Evolutionary conservation across 1,139 yeast genomes (phyloP), one percentile per base, ranked within the genome.

Genomic region (Yamadazyma buinensis): DNA sequence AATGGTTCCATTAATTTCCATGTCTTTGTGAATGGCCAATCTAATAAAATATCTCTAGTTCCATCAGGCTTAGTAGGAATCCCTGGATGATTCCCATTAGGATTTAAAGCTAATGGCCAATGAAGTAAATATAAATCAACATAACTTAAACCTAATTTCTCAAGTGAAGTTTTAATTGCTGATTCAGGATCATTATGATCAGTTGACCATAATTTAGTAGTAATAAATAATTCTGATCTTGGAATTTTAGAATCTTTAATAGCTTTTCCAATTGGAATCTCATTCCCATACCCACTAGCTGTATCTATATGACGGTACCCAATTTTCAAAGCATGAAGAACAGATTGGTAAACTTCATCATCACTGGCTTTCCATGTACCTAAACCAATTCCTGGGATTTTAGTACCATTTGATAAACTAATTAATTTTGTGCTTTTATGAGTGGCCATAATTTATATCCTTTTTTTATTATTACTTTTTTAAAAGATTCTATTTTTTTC

Each of bases 281-380:
- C 92, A 51, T 83, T 84, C 19, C 64, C 64, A 57, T 83, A 84
- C 35, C 74, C 72, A 29, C 77, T 77, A 29, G 95, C 95, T 37
- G 87, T 75, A 55, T 85, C 95, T 42, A 85, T 81, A 61, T 84
- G 95, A 46, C 80, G 72, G 59, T 84, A 84, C 13, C 95, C 94
- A 20, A 71, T 64, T 47, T 75, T 67, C 43, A 85, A 58, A 0
- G 95, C 95, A 23, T 21, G 8, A 39, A 73, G 59, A 21, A 78
- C 84, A 14, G 92, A 75, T 17, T 67, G 59, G 51, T 77, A 75
- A n/a, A 73, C 79, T 39, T 77, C 85, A 28, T 72, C 68, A 19
- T 72, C 70, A 15, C 74, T 59, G 12, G 87, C 72, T 55, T 73
- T 72, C 87, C 88, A 84, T n/a, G 95, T 84, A 26, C 95, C 94